These are phyloP conservation scores for Trichoderma sp. DNA, from an alignment of 2,329 filamentous ascomycete genomes.

Conservation along the genomic window DNA sequence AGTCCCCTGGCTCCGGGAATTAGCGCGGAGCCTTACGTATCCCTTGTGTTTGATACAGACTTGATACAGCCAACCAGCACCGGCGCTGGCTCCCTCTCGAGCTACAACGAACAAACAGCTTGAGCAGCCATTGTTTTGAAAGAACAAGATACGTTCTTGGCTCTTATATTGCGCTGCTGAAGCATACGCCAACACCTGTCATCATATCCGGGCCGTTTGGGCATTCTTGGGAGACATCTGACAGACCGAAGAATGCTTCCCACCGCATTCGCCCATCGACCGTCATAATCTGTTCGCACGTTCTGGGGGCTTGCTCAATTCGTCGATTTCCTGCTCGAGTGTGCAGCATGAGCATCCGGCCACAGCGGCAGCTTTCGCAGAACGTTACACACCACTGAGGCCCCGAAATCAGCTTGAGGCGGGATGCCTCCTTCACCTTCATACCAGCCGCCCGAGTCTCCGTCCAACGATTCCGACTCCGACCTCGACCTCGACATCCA, in stretches of 20 bases:
- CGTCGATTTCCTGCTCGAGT: neutral
- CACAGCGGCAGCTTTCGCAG: conserved; percentile 30
- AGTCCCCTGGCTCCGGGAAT: conserved; percentile 13
- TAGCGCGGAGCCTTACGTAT: conserved; percentile 28
- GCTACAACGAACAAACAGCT: neutral
- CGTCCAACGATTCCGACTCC: conserved; percentile 72
- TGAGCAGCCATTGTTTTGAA: neutral
- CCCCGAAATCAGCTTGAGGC: conserved; percentile 36
- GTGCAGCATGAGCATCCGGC: conserved; percentile 34
- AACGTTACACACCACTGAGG: conserved; percentile 23
- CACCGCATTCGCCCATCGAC: conserved; percentile 3
- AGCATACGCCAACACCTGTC: neutral
- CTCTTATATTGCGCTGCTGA: neutral
- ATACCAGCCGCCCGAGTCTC: conserved; percentile 66
- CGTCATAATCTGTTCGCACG: conserved; percentile 3
- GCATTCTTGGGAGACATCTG: neutral
- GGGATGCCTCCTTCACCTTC: conserved; percentile 62
- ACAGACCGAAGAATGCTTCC: conserved; percentile 21
- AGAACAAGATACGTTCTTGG: neutral
- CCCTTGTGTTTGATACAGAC: conserved; percentile 19
- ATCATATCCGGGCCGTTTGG: neutral
- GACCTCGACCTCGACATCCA: conserved; percentile 74
- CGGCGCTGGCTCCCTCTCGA: neutral
- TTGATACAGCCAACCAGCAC: conserved; percentile 11
- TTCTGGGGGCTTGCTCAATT: conserved; percentile 2